Conservation (phyloP, 768 basidiomycete species). For the Trametes meyenii region DNA sequence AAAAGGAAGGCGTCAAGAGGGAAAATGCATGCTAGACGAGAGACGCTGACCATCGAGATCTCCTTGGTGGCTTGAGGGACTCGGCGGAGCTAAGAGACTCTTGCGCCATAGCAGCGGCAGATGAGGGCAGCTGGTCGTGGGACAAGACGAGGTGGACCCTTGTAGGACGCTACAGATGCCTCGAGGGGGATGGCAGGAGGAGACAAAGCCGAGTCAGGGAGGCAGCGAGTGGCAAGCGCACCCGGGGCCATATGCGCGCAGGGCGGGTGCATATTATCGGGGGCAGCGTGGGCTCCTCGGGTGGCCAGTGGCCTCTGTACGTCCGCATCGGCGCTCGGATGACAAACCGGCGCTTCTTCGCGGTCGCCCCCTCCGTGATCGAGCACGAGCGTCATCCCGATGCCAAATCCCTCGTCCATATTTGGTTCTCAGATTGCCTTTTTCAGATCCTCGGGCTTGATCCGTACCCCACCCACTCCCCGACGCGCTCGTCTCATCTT, state of each 20-base stretch:
- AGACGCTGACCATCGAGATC: conserved; percentile 13
- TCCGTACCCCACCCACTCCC: neutral
- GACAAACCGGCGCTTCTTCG: neutral
- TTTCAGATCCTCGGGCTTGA: neutral
- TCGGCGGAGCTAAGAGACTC: conserved; percentile 12
- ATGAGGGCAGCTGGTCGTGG: neutral
- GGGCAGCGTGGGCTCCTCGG: neutral
- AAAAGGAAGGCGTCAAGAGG: neutral
- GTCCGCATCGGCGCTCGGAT: neutral
- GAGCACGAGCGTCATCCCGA: neutral
- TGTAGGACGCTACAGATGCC: neutral
- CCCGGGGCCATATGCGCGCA: no score
- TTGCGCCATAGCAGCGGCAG: conserved; percentile 15
- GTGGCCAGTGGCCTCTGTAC: neutral
- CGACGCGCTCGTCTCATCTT: neutral
- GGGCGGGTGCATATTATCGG: no score
- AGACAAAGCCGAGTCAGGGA: no score
- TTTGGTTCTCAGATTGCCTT: conserved; percentile 1
- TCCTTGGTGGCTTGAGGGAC: conserved; percentile 10
- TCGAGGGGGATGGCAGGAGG: no score
- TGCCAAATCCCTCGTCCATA: neutral
- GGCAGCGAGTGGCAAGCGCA: no score
- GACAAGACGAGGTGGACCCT: neutral
- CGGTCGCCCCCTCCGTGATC: neutral
- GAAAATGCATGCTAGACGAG: neutral